phyloP scores from a whole-genome alignment of 352 stramenopile genomes.

The Globisporangium carolinianum region DNA sequence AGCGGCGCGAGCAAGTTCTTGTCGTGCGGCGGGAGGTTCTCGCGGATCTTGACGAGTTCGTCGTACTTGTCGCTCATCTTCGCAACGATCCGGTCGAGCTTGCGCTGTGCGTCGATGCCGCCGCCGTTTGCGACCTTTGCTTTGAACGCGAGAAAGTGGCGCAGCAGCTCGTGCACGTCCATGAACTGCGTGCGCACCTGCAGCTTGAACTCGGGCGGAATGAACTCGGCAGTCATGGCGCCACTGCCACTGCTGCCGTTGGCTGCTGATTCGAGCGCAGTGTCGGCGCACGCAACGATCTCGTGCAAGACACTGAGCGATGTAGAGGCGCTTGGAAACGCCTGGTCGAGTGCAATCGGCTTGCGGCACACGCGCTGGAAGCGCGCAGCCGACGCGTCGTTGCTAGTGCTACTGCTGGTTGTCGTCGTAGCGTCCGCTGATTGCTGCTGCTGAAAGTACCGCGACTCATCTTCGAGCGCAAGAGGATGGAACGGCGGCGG shows the following conservation, averaged over 20 bases:
- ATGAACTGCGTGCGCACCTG: constrained; percentile 84
- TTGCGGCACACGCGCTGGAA: constrained; percentile 38
- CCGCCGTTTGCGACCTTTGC: constrained; percentile 48
- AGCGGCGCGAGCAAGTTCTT: constrained; percentile 76
- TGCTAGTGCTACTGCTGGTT: constrained; percentile 3
- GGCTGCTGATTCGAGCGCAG: constrained; percentile 4
- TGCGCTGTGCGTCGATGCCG: constrained; percentile 51
- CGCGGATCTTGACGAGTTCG: constrained; percentile 74
- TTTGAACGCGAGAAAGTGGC: constrained; percentile 83
- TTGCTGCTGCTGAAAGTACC: constrained; percentile 53
- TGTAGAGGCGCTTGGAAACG: constrained; percentile 44
- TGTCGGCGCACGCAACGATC: constrained; percentile 55
- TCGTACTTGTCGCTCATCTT: constrained; percentile 87
- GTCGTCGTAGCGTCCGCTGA: constrained; percentile 10
- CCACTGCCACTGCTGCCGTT: constrained; percentile 30
- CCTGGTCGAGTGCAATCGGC: constrained; percentile 40
- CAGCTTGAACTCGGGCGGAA: constrained; percentile 84
- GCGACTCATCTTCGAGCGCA: constrained; percentile 74
- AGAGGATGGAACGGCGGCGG: constrained; percentile 62
- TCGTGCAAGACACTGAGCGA: constrained; percentile 55
- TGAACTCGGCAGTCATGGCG: constrained; percentile 59
- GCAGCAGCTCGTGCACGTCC: constrained; percentile 75
- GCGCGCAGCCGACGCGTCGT: constrained; percentile 4
- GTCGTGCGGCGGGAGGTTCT: constrained; percentile 73
- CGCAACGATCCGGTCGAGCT: constrained; percentile 81